Evolutionary conservation across 2,329 filamentous ascomycete genomes (phyloP), one percentile per base, ranked within the genome.

Genomic region (Alternaria sp.): DNA sequence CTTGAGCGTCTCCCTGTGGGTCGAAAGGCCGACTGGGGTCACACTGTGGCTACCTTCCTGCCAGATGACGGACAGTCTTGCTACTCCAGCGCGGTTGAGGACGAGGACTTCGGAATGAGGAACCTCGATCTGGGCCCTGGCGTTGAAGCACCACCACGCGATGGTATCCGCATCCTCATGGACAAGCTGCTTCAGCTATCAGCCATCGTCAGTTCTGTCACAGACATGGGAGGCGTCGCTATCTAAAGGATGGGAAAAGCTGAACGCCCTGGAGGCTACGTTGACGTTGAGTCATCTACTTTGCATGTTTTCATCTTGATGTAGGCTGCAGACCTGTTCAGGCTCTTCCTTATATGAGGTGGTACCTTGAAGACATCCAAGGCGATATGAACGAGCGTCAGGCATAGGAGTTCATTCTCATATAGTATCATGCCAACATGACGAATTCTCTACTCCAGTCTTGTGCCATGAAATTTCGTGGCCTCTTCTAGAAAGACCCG

Each of bases 121-220:
- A 40, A 46, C 4, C 49, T 70, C 45, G 57, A 46, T 9, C 30
- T 72, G 10, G 28, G 52, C 45, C 2, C 43, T 25, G 45, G 32
- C 3, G 21, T 54, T 21, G 51, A 67, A 45, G 17, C 21, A 25
- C 50, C 54, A 11, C 63, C 69, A 32, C 57, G 63, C 5, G 46
- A 71, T 25, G 76, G 76, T 2, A 67, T 76, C 26, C 68, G 66
- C 12, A 57, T 71, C 5, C 52, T 78, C 17, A 46, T 67, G 19
- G 55, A 68, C 13, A 73, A 70, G 32, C 57, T 79, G 21, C 68
- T 78, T 65, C 59, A 69, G 53, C 63, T 79, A 7, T 79, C 76
- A 1, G 61, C 62, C 17, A 55, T 77, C 9, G 68, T 77, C 54
- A 73, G 62, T 28, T 66, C 67, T 10, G 61, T 66, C 15, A 62